phyloP scores from a whole-genome alignment of 2,329 filamentous ascomycete genomes.

The Exutisphaerella laricina region DNA sequence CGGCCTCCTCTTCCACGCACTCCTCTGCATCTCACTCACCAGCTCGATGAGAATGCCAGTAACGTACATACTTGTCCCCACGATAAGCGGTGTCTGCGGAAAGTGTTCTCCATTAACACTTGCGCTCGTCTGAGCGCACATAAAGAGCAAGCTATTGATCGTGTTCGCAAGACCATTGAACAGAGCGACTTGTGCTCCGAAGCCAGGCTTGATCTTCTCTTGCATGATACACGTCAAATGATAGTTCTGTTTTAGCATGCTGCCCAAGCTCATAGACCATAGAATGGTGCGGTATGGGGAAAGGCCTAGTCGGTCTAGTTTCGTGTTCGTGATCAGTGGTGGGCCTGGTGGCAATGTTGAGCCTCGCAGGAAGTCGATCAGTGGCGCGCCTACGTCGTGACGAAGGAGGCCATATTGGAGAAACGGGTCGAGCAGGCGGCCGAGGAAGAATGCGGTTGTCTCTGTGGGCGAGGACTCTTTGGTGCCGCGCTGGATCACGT shows the following conservation, averaged over 20 bases:
- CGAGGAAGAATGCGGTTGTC: slow-evolving; percentile 39
- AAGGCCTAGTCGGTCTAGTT: slow-evolving; percentile 41
- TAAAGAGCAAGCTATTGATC: slow-evolving; percentile 51
- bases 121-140: slow-evolving; percentile 46
- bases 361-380: slow-evolving; percentile 46
- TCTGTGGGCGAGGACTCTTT: slow-evolving; percentile 38
- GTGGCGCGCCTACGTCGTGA: slow-evolving; percentile 35
- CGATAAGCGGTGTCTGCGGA: slow-evolving; percentile 40
- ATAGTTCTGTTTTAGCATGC: slow-evolving; percentile 52
- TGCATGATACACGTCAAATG: slow-evolving; percentile 46
- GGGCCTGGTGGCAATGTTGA: slow-evolving; percentile 39
- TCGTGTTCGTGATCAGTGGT: slow-evolving; percentile 36
- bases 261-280: slow-evolving; percentile 50
- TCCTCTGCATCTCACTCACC: slow-evolving; percentile 53
- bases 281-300: slow-evolving; percentile 49
- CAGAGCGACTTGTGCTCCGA: slow-evolving; percentile 41
- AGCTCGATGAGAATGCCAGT: slow-evolving; percentile 52
- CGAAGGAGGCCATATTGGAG: slow-evolving; percentile 48
- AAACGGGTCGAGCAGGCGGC: slow-evolving; percentile 44
- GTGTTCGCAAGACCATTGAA: slow-evolving; percentile 55
- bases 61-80: slow-evolving; percentile 48
- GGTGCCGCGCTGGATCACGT: slow-evolving; percentile 37
- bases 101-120: slow-evolving; percentile 38
- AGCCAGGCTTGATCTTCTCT: slow-evolving; percentile 45
- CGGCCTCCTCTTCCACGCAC: slow-evolving; percentile 47